Conservation (phyloP, 2,329 filamentous ascomycete species). For the Cladorrhinum sp. region DNA sequence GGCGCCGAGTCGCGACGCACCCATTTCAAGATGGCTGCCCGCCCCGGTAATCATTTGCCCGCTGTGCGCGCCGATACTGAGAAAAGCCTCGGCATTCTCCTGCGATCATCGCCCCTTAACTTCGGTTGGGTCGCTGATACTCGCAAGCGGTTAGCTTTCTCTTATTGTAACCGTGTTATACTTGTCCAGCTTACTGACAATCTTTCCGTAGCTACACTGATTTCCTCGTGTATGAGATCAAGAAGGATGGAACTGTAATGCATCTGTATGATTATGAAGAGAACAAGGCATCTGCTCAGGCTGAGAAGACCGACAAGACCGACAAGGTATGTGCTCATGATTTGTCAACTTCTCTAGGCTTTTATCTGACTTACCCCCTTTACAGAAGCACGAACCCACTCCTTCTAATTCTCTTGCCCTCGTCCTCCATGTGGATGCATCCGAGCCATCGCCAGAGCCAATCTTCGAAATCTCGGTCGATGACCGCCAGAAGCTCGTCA, state of each 20-base stretch:
- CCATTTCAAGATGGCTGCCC: constrained; percentile 25
- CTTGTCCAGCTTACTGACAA: constrained; percentile 13
- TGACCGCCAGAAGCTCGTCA: constrained; percentile 37
- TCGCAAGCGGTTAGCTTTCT: constrained; percentile 40
- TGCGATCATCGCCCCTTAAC: constrained; percentile 39
- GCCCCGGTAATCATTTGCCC: constrained; percentile 29
- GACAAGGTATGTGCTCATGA: background rate
- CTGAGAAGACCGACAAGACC: constrained; percentile 16
- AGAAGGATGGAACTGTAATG: constrained; percentile 69
- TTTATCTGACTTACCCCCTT: background rate
- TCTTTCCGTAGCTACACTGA: constrained; percentile 67
- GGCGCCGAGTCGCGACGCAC: constrained; percentile 2
- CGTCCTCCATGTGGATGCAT: background rate
- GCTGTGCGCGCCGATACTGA: constrained; percentile 32
- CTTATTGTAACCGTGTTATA: background rate
- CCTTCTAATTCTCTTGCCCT: constrained; percentile 28
- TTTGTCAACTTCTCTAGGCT: background rate
- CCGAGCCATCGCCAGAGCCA: background rate
- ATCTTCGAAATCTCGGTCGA: constrained; percentile 28
- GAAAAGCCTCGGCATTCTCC: constrained; percentile 40
- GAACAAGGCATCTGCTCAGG: constrained; percentile 5
- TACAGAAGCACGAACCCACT: background rate
- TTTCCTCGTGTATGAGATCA: constrained; percentile 88
- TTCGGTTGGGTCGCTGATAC: constrained; percentile 43
- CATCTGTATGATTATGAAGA: constrained; percentile 53